Base-by-base conservation (phyloP, 257 asterid genomes). In the Nicotiana sylvestris region DNA sequence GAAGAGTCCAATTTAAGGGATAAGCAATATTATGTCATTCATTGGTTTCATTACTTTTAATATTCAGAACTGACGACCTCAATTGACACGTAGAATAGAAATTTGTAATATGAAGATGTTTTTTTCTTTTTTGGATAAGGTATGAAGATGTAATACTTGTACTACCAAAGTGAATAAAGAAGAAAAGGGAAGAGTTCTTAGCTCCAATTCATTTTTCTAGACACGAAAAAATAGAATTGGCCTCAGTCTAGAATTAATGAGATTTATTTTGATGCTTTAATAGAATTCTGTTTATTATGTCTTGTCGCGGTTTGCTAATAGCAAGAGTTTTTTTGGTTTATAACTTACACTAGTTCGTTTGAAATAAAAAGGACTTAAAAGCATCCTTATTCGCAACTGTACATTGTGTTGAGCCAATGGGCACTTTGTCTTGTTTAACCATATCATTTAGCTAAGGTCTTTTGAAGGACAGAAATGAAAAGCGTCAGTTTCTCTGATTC, bases 401-500 rank as follows among this genome's bases (percentile, higher is more conserved):
- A 51, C 60, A 32, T 76, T 76, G 13, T 49, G 80, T 74, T 15
- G 62, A 51, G 62, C 64, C 80, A 74, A 51, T 51, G 25, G 39
- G 80, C 46, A 49, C 27, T 74, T 49, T 51, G 64, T 76, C 46
- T 76, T 51, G 80, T 17, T 27, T 76, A 51, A 51, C 21, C 80
- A 76, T 49, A 51, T 27, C 27, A 51, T 61, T 76, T 15, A 51
- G 64, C 80, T 17, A 76, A 25, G 43, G 25, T 74, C 16, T 76
- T 21, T 51, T 76, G 27, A 51, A 7, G 80, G 16, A 51, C 80
- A 76, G 80, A 74, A 74, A 51, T 74, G 21, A 74, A 39, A 81
- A 37, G 49, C 56, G 69, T 53, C 49, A 30, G 5, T 82, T 39
- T 18, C 56, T 30, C 66, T 83, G 79, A 80, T 85, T 78, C 91